Conservation (phyloP, 2,329 filamentous ascomycete species). For the Teratosphaeria destructans region DNA sequence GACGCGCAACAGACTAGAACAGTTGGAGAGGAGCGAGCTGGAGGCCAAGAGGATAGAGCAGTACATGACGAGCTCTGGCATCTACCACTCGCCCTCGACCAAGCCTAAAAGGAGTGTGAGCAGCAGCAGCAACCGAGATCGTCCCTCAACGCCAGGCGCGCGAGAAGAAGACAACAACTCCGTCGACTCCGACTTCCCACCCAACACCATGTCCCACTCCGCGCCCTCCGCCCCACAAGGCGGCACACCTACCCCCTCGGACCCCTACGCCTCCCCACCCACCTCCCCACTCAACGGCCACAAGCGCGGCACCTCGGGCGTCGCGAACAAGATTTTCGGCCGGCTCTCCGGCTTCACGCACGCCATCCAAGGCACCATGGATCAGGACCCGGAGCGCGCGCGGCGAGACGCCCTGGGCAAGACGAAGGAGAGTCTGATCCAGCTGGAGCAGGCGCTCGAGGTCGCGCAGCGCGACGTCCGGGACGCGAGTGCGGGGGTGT, state of each 20-base stretch:
- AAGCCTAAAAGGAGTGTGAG: neutral
- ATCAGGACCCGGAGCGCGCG: slow-evolving; percentile 89
- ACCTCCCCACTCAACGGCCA: slow-evolving; percentile 37
- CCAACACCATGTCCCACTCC: slow-evolving; percentile 54
- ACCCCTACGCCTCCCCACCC: slow-evolving; percentile 15
- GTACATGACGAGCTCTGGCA: slow-evolving; percentile 68
- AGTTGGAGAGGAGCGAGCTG: slow-evolving; percentile 83
- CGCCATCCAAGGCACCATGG: slow-evolving; percentile 89
- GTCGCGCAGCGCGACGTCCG: slow-evolving; percentile 86
- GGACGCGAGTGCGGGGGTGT: slow-evolving; percentile 77
- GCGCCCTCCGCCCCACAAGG: slow-evolving; percentile 52
- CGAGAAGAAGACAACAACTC: slow-evolving; percentile 59
- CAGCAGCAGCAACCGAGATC: slow-evolving; percentile 25
- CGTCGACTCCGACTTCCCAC: slow-evolving; percentile 92
- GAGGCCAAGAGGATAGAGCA: slow-evolving; percentile 91
- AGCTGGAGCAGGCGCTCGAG: slow-evolving; percentile 83
- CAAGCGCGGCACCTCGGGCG: slow-evolving; percentile 56
- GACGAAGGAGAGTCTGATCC: slow-evolving; percentile 73
- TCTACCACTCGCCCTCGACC: slow-evolving; percentile 42
- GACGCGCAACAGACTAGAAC: slow-evolving; percentile 71
- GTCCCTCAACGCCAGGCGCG: slow-evolving; percentile 5
- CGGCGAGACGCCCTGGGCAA: slow-evolving; percentile 90
- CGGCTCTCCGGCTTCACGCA: slow-evolving; percentile 88
- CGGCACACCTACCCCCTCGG: slow-evolving; percentile 38
- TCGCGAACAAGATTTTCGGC: slow-evolving; percentile 87